Conservation (phyloP, 2,329 filamentous ascomycete genomes). For the Colletotrichum sp. region DNA sequence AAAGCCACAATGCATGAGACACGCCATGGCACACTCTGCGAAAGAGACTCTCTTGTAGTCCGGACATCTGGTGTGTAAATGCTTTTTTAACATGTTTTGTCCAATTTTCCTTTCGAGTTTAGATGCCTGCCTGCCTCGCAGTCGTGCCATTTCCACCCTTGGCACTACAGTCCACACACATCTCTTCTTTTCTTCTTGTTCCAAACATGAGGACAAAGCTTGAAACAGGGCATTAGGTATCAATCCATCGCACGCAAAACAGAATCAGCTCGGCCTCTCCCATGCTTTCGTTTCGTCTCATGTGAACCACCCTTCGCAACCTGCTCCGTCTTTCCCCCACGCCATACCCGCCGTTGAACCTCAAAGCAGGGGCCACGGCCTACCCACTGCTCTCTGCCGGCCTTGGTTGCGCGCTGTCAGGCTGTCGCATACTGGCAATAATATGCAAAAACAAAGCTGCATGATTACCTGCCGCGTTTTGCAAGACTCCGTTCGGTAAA, state of each 20-base stretch:
- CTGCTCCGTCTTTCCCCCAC: not conserved
- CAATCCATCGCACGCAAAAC: slow-evolving; percentile 12
- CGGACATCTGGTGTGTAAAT: not conserved
- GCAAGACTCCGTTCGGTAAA: not conserved
- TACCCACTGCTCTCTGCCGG: not conserved
- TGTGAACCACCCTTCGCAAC: slow-evolving; percentile 5
- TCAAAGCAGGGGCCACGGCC: not conserved
- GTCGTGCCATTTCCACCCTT: not conserved
- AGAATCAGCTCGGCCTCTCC: slow-evolving; percentile 2
- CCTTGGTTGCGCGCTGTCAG: not conserved
- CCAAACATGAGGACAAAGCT: slow-evolving; percentile 9
- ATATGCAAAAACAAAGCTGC: slow-evolving; percentile 1
- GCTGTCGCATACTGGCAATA: not conserved
- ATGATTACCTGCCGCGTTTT: not conserved
- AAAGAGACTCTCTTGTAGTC: not conserved
- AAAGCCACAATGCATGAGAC: not conserved
- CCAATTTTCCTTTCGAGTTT: not conserved
- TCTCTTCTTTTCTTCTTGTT: not conserved
- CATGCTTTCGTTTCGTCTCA: slow-evolving; percentile 18
- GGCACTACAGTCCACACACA: not conserved
- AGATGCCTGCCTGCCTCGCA: not conserved
- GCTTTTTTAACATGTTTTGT: slow-evolving; percentile 13
- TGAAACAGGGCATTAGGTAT: slow-evolving; percentile 18
- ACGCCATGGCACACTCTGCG: not conserved
- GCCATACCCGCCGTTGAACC: not conserved